Percentiles rank a stretch among this genome's conserved stretches.
Evolutionary conservation across 768 basidiomycete species (phyloP).

Genomic region (Phylloporus sp.): DNA sequence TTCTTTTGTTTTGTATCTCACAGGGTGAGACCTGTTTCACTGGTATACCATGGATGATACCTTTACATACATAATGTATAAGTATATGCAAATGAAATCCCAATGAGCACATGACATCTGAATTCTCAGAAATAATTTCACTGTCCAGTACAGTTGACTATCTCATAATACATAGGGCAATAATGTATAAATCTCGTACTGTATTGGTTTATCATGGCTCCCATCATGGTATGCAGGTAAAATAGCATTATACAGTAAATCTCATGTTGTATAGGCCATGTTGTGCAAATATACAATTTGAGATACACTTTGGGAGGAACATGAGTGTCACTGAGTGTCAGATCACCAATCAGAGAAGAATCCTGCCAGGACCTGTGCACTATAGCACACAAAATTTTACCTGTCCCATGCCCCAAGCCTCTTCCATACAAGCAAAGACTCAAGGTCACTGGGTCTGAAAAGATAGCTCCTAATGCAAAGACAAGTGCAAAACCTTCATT

Average conservation of each 20-base stretch:
- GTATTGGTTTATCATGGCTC: background rate
- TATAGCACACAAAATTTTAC: background rate
- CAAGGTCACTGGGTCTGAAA: background rate
- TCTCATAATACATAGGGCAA: background rate
- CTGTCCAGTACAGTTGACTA: background rate
- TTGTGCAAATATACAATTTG: background rate
- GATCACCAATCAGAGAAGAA: background rate
- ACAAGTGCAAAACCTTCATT: background rate
- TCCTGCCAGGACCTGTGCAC: background rate
- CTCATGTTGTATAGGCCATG: background rate
- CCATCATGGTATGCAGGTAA: background rate
- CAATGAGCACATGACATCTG: too few species aligned
- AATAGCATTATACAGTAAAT: background rate
- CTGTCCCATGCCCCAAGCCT: background rate
- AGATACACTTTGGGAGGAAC: too few species aligned
- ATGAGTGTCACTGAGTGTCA: too few species aligned
- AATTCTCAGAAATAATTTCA: too few species aligned
- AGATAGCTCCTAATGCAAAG: too few species aligned
- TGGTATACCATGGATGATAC: too few species aligned
- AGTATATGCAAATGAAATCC: too few species aligned
- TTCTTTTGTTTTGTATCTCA: too few species aligned
- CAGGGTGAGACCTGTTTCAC: too few species aligned
- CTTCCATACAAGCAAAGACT: background rate
- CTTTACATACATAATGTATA: too few species aligned
- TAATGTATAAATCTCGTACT: background rate